Conservation (phyloP, 2,329 filamentous ascomycete genomes). For the Cytospora leucostoma region DNA sequence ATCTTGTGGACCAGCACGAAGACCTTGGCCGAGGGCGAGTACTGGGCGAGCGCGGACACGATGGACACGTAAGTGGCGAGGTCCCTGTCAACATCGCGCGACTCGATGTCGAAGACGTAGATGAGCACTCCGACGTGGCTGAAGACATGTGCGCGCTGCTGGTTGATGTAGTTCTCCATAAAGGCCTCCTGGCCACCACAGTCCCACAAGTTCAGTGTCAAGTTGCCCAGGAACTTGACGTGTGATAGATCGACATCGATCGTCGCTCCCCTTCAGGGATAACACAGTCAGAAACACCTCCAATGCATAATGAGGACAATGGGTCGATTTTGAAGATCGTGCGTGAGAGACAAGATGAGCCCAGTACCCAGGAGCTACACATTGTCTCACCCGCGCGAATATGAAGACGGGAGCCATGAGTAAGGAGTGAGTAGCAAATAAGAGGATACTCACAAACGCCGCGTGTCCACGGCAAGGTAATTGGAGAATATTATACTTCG, state of each 20-base stretch:
- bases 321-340: too few relatives aligned
- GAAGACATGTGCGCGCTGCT: constrained; percentile 95
- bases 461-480: constrained; percentile 94
- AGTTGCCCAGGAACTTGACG: constrained; percentile 97
- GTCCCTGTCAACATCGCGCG: constrained; percentile 89
- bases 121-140: constrained; percentile 95
- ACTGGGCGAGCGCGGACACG: constrained; percentile 84
- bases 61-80: constrained; percentile 90
- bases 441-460: constrained; percentile 62
- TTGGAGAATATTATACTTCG: constrained; percentile 98
- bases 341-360: background rate
- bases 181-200: constrained; percentile 98
- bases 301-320: too few relatives aligned
- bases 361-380: background rate
- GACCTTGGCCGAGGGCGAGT: constrained; percentile 76
- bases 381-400: background rate
- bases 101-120: constrained; percentile 99
- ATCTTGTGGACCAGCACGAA: constrained; percentile 99
- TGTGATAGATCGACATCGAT: constrained; percentile 98
- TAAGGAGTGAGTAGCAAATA: background rate
- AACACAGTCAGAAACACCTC: constrained; percentile 17
- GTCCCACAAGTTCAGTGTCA: constrained; percentile 97
- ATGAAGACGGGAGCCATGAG: background rate
- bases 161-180: constrained; percentile 96
- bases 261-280: constrained; percentile 70